Conservation (phyloP, 805 yeast genomes). For the Limtongia smithiae region DNA sequence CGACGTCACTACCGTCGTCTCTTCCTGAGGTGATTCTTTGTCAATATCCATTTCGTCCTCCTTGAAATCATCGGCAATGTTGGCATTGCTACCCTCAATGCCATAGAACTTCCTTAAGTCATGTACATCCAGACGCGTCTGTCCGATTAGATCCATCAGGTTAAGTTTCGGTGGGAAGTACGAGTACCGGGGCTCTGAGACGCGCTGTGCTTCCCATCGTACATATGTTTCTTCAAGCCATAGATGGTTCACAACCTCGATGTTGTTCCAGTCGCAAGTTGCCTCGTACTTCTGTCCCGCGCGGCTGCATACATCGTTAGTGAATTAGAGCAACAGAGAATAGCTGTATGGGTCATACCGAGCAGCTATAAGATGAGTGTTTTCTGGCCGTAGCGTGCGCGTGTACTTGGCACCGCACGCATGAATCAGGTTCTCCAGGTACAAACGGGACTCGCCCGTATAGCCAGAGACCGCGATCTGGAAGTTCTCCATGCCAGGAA, state of each 20-base stretch:
- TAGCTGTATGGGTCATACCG: constrained; percentile 1
- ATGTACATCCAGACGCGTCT: constrained; percentile 44
- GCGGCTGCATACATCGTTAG: constrained; percentile 38
- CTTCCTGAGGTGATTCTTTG: too few relatives aligned
- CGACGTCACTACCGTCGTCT: too few relatives aligned
- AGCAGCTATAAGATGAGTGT: constrained; percentile 71
- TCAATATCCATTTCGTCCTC: too few relatives aligned
- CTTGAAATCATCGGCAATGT: background rate
- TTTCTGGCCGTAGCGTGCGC: constrained; percentile 55
- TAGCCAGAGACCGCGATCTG: constrained; percentile 72
- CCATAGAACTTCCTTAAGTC: constrained; percentile 45
- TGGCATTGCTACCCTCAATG: constrained; percentile 14
- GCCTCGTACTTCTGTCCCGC: constrained; percentile 73
- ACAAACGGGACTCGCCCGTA: constrained; percentile 77
- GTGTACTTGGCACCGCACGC: constrained; percentile 77
- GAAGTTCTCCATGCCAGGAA: constrained; percentile 53
- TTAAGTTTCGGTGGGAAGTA: constrained; percentile 44
- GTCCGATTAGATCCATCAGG: constrained; percentile 51
- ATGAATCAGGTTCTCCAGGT: constrained; percentile 58
- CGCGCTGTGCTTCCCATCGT: constrained; percentile 55
- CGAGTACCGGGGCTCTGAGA: constrained; percentile 46
- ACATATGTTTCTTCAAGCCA: constrained; percentile 85
- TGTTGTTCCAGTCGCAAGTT: constrained; percentile 60
- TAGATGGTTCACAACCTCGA: constrained; percentile 66
- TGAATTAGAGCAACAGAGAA: too few relatives aligned